Percentiles rank a stretch among this genome's conserved stretches.
Conservation (phyloP, 1,284 basidiomycete species). For the Ustilago trichophora region DNA sequence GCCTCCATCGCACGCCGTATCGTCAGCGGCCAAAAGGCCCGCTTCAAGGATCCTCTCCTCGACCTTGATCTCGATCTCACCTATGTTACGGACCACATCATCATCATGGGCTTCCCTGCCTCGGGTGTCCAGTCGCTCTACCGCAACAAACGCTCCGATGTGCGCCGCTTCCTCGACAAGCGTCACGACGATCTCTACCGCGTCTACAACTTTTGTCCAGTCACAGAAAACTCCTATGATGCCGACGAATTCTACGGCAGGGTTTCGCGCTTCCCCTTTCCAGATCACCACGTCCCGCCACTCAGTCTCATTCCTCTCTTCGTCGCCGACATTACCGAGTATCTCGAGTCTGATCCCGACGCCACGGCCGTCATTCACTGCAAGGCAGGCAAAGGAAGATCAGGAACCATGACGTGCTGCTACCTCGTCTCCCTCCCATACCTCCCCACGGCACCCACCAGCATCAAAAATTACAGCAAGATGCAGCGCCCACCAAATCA, state of each 20-base stretch:
- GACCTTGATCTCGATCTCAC: conserved; percentile 81
- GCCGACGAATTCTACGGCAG: conserved; percentile 69
- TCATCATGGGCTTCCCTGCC: conserved; percentile 87
- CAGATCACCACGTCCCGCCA: conserved; percentile 79
- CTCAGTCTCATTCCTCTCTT: conserved; percentile 80
- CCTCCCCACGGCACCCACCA: conserved; percentile 45
- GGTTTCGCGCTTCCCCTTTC: conserved; percentile 85
- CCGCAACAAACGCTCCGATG: conserved; percentile 80
- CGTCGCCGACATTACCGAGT: conserved; percentile 80
- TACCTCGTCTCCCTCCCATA: conserved; percentile 54
- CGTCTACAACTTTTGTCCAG: conserved; percentile 79
- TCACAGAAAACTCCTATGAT: conserved; percentile 69
- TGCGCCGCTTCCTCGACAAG: conserved; percentile 78
- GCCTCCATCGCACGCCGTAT: conserved; percentile 64
- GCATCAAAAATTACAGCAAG: conserved; percentile 42
- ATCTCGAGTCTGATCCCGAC: conserved; percentile 76
- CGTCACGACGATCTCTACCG: conserved; percentile 80
- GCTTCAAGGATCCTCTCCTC: conserved; percentile 77
- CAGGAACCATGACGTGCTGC: conserved; percentile 58
- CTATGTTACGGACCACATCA: conserved; percentile 76
- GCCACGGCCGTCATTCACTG: conserved; percentile 86
- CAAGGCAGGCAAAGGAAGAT: conserved; percentile 70
- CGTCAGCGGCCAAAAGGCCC: conserved; percentile 74
- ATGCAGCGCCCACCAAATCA: conserved; percentile 26
- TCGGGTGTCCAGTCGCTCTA: conserved; percentile 81